Base-by-base conservation (phyloP, 2,329 filamentous ascomycete species). In the Helminthosporium solani region DNA sequence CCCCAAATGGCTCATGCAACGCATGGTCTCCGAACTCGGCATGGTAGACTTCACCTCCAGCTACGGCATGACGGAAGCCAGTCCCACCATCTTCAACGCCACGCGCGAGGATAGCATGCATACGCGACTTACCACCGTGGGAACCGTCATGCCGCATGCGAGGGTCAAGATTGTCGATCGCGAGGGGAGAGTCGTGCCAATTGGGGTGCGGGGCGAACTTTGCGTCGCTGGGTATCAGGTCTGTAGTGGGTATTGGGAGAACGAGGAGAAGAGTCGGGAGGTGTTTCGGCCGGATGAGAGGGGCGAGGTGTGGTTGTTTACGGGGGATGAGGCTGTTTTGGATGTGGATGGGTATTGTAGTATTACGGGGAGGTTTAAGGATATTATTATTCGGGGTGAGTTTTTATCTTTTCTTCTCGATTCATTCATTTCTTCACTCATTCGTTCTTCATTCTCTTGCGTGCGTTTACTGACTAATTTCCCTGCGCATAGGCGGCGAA, bases 151-250 rank as follows among this genome's bases (percentile, higher is more conserved):
- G 74, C 88, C 88, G 3, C 87, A 92, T 60, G 72, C 70, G 15
- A 78, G 80, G 31, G 87, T 88, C 40, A 95, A 94, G 73, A 87
- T 92, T 52, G 82, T 91, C 19, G 83, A 90, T 60, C 75, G 79
- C 23, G 75, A 83, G 14, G 85, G 86, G 15, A 75, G 78, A 23
- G 77, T 85, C 33, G 78, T 91, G 8, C 86, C 85, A 0, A 69
- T 88, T 12, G 88, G 88, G 18, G 71, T 77, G 27, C 75, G 81
- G 7, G 88, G 88, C 15, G 88, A 92, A 72, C 78, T 92, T 18
- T 90, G 86, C 65, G 87, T 90, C 34, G 80, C 84, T 0, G 88
- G 88, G 0, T 92, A 90, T 66, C 86, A 89, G 67, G 74, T 91
- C 9, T 87, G 86, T 64, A 78, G 73, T 35, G 79, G 79, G 18